A percentile compares a stretch with the other conserved stretches of the same genome.
phyloP scores from a whole-genome alignment of 2,329 filamentous ascomycete genomes.

The Neocatenulostroma microsporum region DNA sequence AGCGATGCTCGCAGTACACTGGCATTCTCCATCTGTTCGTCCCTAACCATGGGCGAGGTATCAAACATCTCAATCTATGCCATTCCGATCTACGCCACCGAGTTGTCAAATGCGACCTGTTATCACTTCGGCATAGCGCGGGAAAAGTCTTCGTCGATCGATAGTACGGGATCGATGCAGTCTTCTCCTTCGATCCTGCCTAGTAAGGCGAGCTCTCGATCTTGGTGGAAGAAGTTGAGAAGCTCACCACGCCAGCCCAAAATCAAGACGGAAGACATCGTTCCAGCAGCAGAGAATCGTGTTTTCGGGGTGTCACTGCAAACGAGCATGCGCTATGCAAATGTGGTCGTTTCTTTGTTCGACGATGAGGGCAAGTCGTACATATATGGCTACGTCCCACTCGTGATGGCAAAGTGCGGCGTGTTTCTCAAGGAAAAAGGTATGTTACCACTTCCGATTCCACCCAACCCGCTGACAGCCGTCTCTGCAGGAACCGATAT shows the following conservation, averaged over 20 bases:
- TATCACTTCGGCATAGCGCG: neutral
- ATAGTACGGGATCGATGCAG: no score
- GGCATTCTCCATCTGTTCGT: neutral
- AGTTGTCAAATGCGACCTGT: neutral
- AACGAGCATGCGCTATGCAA: conserved; percentile 92
- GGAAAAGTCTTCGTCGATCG: no score
- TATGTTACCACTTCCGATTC: conserved; percentile 36
- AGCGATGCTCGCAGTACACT: neutral
- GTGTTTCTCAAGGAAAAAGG: conserved; percentile 97
- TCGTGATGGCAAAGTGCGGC: conserved; percentile 95
- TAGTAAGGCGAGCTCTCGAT: no score
- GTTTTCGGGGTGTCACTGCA: conserved; percentile 93
- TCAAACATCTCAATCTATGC: neutral
- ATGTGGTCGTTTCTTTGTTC: conserved; percentile 91
- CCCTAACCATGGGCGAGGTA: neutral
- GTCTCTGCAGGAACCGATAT: conserved; percentile 80
- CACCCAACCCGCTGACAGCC: conserved; percentile 22
- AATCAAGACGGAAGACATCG: no score
- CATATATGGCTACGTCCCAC: conserved; percentile 96
- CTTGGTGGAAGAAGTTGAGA: no score
- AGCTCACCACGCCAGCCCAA: no score
- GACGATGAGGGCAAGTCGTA: conserved; percentile 89
- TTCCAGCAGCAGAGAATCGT: conserved; percentile 48
- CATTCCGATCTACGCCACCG: neutral
- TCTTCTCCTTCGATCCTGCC: no score